These are phyloP conservation scores for Fusarium nisikadoi DNA, from an alignment of 2,329 filamentous ascomycete species.

Conservation along the genomic window DNA sequence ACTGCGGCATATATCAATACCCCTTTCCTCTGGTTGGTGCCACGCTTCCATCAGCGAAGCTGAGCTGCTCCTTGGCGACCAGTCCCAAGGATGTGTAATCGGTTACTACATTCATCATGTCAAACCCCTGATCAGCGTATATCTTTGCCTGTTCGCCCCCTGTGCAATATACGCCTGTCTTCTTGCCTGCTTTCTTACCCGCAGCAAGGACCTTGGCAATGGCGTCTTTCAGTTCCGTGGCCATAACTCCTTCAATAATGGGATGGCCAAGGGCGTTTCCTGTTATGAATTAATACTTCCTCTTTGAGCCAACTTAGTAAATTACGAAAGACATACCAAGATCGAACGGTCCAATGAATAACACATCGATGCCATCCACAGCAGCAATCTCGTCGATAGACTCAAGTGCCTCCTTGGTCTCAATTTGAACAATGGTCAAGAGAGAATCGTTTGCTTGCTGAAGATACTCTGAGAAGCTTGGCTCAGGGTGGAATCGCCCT, in stretches of 20 bases:
- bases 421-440: constrained; percentile 74
- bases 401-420: constrained; percentile 71
- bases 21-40: constrained; percentile 52
- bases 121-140: constrained; percentile 67
- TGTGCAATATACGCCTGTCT: constrained; percentile 69
- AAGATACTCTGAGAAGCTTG: constrained; percentile 60
- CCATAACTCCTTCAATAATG: constrained; percentile 68
- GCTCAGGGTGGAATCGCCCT: constrained; percentile 55
- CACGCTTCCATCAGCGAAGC: constrained; percentile 56
- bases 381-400: constrained; percentile 70
- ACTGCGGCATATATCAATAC: constrained; percentile 48
- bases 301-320: neutral
- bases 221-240: constrained; percentile 67
- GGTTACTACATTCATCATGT: constrained; percentile 69
- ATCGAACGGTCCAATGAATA: constrained; percentile 75
- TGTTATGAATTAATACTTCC: constrained; percentile 31
- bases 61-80: constrained; percentile 57
- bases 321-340: constrained; percentile 54
- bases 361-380: constrained; percentile 68
- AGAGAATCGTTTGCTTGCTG: constrained; percentile 62
- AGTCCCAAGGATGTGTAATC: constrained; percentile 64
- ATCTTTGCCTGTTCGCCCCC: constrained; percentile 65
- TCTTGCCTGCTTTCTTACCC: constrained; percentile 71
- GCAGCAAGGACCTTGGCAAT: constrained; percentile 68
- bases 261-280: constrained; percentile 71